phyloP scores from a whole-genome alignment of 176 grass and related monocot genomes.

The Aegilops bicornis region DNA sequence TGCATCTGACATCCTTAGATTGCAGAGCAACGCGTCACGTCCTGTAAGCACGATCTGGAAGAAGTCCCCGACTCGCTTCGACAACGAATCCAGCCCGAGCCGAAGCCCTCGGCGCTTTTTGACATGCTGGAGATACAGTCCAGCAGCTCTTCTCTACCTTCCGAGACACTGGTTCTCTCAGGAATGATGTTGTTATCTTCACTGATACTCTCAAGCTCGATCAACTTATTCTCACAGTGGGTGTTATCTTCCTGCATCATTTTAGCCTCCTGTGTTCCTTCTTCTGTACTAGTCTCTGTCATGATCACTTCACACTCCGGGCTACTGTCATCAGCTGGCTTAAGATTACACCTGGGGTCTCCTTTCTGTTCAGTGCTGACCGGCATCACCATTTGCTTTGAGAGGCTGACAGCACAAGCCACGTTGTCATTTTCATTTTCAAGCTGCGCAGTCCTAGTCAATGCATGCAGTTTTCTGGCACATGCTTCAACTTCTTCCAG shows the following conservation, averaged over 20 bases:
- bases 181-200: constrained; percentile 20
- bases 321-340: background rate
- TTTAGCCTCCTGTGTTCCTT: background rate
- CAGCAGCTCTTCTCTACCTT: constrained; percentile 26
- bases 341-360: background rate
- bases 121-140: constrained; percentile 55
- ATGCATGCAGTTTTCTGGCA: constrained; percentile 45
- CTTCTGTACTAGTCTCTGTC: constrained; percentile 1
- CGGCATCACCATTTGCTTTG: constrained; percentile 7
- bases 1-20: constrained; percentile 58
- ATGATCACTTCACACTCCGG: background rate
- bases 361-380: background rate
- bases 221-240: background rate
- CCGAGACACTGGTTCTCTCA: background rate
- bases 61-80: constrained; percentile 62
- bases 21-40: constrained; percentile 78
- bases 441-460: constrained; percentile 19
- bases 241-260: constrained; percentile 1
- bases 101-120: constrained; percentile 20
- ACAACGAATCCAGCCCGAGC: constrained; percentile 50
- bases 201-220: background rate
- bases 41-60: constrained; percentile 80
- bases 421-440: constrained; percentile 34
- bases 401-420: constrained; percentile 16
- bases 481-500: constrained; percentile 56